phyloP scores from a whole-genome alignment of 768 basidiomycete genomes.

The Lanmaoa pseudosensibilis region DNA sequence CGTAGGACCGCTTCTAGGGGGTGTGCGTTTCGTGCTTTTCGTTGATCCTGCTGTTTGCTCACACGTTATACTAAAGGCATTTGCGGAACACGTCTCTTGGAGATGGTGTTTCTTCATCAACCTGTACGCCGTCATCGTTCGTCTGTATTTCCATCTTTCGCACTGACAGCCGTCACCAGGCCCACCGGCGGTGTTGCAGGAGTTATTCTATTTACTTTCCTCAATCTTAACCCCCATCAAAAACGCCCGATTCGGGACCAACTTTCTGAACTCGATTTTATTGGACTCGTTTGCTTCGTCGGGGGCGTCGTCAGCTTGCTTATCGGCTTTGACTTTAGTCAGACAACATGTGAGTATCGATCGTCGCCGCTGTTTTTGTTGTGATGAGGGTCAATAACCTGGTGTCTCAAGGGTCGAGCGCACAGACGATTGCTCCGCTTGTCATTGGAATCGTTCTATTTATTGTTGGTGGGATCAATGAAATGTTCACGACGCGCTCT shows the following conservation, averaged over 20 bases:
- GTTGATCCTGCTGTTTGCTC: neutral
- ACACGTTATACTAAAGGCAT: conserved; percentile 39
- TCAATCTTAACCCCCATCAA: conserved; percentile 76
- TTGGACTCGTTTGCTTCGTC: conserved; percentile 64
- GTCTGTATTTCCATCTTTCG: neutral
- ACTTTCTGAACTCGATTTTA: conserved; percentile 66
- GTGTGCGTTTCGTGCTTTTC: conserved; percentile 46
- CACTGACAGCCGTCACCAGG: conserved; percentile 35
- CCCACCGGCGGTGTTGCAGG: conserved; percentile 73
- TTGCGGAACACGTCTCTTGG: conserved; percentile 77
- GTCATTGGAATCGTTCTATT: conserved; percentile 56
- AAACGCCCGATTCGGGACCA: conserved; percentile 58
- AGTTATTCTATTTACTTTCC: conserved; percentile 63
- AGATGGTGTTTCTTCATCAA: conserved; percentile 86
- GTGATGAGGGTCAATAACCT: neutral
- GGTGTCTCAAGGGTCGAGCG: conserved; percentile 48
- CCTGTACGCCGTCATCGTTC: conserved; percentile 42
- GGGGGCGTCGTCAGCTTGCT: conserved; percentile 66
- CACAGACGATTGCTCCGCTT: conserved; percentile 63
- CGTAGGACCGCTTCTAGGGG: conserved; percentile 80
- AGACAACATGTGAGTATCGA: conserved; percentile 56
- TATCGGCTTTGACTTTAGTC: conserved; percentile 71
- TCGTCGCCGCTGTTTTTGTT: neutral
- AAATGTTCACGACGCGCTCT: conserved; percentile 58
- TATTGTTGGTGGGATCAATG: conserved; percentile 53